A percentile compares a stretch with the other conserved stretches of the same genome.
Conservation (phyloP, 371 early-diverging fungal genomes). For the Mucor piriformis region DNA sequence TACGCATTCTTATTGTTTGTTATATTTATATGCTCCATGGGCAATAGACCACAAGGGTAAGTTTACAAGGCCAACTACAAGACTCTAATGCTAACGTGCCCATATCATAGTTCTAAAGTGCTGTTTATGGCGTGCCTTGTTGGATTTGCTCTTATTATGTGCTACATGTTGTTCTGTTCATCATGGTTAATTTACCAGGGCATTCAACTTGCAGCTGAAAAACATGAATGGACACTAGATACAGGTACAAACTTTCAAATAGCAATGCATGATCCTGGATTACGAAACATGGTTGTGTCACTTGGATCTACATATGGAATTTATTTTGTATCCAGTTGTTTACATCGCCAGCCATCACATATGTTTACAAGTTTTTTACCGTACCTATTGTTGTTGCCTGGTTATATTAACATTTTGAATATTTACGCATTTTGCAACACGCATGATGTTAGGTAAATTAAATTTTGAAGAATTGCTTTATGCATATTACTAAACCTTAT, state of each 20-base stretch:
- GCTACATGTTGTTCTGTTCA: constrained; percentile 47
- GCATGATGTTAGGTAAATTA: constrained; percentile 67
- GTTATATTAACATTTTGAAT: constrained; percentile 67
- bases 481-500: not conserved
- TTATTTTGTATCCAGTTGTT: constrained; percentile 61
- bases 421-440: constrained; percentile 77
- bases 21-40: constrained; percentile 77
- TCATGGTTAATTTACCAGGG: constrained; percentile 56
- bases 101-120: constrained; percentile 35
- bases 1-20: constrained; percentile 71
- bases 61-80: not conserved
- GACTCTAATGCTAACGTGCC: not conserved
- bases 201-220: constrained; percentile 38
- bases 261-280: constrained; percentile 46
- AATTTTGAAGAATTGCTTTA: not conserved
- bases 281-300: constrained; percentile 62
- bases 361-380: constrained; percentile 70
- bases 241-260: constrained; percentile 33
- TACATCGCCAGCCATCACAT: constrained; percentile 70
- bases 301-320: constrained; percentile 67
- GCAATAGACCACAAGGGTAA: constrained; percentile 87
- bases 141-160: constrained; percentile 47
- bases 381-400: constrained; percentile 64
- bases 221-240: constrained; percentile 28
- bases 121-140: constrained; percentile 43